Evolutionary conservation across 2,329 filamentous ascomycete species (phyloP).

Genomic region (Chrysoporthe austroafricana): DNA sequence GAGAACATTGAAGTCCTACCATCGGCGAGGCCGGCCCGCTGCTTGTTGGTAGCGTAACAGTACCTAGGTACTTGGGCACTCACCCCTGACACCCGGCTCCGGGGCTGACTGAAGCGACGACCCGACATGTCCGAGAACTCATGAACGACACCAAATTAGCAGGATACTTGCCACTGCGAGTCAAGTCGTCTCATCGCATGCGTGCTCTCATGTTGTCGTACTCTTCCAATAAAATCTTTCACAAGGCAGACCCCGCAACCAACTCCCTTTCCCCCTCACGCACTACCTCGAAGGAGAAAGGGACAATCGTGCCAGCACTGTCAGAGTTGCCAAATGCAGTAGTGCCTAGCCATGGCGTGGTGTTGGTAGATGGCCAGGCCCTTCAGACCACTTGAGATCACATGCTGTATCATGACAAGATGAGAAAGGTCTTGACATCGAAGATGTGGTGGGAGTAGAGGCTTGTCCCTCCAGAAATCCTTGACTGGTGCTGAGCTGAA

Average conservation of each 20-base stretch:
- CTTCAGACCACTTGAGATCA: background rate
- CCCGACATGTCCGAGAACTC: too few species aligned
- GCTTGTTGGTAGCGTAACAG: background rate
- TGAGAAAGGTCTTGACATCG: background rate
- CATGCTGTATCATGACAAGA: background rate
- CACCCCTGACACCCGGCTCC: background rate
- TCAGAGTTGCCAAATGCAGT: too few species aligned
- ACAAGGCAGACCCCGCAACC: too few species aligned
- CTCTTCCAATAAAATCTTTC: too few species aligned
- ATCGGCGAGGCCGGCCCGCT: constrained; percentile 6
- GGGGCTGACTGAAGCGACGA: background rate
- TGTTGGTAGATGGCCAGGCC: background rate
- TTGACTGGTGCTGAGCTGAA: background rate
- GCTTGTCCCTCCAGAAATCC: background rate
- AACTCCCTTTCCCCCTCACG: too few species aligned
- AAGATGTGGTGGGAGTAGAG: background rate
- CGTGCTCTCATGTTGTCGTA: too few species aligned
- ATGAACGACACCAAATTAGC: too few species aligned
- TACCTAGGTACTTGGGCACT: constrained; percentile 1
- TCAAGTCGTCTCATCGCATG: too few species aligned
- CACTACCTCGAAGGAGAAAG: too few species aligned
- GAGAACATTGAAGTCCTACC: constrained; percentile 7
- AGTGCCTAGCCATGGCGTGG: too few species aligned
- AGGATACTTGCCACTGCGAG: too few species aligned
- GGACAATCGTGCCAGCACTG: too few species aligned